Base-by-base conservation (phyloP, 495 filamentous ascomycete species). In the Trichoderma erinaceum region DNA sequence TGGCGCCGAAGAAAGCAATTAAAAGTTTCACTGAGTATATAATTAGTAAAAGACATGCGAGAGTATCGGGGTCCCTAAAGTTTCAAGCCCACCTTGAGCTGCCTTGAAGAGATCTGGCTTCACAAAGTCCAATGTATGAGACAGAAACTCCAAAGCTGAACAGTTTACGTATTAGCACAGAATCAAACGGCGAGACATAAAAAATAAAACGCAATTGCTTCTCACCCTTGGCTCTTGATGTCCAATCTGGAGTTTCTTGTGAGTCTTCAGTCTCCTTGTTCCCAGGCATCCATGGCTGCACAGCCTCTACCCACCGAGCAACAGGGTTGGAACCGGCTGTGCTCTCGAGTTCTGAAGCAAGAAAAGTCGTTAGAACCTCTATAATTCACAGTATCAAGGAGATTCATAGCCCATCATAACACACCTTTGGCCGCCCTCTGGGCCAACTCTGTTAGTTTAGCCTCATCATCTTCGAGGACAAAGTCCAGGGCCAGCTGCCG, bases 291-390 rank as follows among this genome's bases (percentile, higher is more conserved):
- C 81, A 83, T 67, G 74, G 78, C 56, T 80, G 77, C 50, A 83
- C 75, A 29, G 81, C 82, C 7, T 78, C 76, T 41, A 80, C 80
- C 81, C 80, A 83, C 70, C 78, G 78, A n/a, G 78, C 79, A 16
- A 83, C 73, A 12, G 75, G 69, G 58, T 77, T 65, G 67, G 80
- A 75, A 70, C 71, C 82, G 63, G 78, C 78, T 0, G 75, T 69
- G 21, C 70, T 70, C 70, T 82, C 74, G n/a, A 82, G 81, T 66
- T 77, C 81, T 80, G 21, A 5, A 21, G 48, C n/a, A 38, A 35
- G 35, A 38, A 68, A 64, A 41, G 23, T 16, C 11, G 41, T 65
- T n/a, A 27, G 21, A 48, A 10, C 66, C 29, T 23, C 56, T 3
- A 4, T 32, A 10, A n/a, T 13, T 52, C 48, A 6, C n/a, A 52